These are phyloP conservation scores for Trypanosoma lewisi DNA, from an alignment of 208 protist species.

Conservation along the genomic window DNA sequence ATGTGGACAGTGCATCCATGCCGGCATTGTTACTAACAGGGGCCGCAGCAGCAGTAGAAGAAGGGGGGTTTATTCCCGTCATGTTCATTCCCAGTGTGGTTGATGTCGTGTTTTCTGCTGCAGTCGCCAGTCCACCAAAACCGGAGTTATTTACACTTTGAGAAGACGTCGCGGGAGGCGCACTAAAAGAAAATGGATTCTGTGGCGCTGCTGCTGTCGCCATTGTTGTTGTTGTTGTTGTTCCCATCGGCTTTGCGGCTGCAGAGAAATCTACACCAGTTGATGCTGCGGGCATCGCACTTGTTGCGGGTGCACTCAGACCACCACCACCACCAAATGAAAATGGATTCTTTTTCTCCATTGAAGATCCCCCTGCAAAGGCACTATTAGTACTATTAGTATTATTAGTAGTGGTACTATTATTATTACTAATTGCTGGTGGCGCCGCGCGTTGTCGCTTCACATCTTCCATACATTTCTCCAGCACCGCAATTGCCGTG, in stretches of 20 bases:
- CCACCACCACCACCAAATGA: not conserved
- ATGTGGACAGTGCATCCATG: no score
- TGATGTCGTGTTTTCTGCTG: no score
- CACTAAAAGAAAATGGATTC: no score
- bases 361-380: not conserved
- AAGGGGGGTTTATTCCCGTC: no score
- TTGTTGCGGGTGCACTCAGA: not conserved
- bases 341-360: not conserved
- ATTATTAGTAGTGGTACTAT: not conserved
- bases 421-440: not conserved
- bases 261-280: no score
- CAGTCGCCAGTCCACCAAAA: no score
- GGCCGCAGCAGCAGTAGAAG: no score
- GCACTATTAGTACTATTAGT: not conserved
- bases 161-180: no score
- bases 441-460: not conserved
- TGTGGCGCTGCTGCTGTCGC: not conserved
- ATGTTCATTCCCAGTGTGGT: no score
- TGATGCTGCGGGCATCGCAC: not conserved
- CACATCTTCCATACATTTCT: slow-evolving; percentile 11
- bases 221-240: not conserved
- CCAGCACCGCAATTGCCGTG: slow-evolving; percentile 12
- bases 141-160: no score
- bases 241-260: not conserved
- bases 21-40: no score